Evolutionary conservation across 2,329 filamentous ascomycete species (phyloP), one percentile per base, ranked within the genome.

Genomic region (Trichoderma atrobrunneum): DNA sequence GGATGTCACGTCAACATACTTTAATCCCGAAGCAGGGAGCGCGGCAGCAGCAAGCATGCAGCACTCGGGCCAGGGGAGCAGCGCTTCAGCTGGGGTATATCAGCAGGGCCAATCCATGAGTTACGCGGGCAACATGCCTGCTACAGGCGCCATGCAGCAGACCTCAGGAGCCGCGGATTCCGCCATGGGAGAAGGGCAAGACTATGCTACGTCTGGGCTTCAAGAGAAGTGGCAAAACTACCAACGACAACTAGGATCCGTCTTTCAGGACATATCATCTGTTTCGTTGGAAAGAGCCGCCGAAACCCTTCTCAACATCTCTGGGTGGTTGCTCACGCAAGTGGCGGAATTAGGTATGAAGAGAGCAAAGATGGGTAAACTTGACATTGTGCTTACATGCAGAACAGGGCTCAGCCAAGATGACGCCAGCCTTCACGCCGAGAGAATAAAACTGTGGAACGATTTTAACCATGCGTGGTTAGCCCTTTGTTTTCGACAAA

Each of bases 401-500:
- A 14, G 34, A 36, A 26, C 82, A 97, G 94, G 94, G 72, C 89
- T 98, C 77, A 91, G 92, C 75, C 90, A 91, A 78, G 95, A 98
- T 83, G 92, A 97, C 80, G 89, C 92, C 78, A 86, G 87, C 68
- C 87, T 93, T 71, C 90, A 96, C 78, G 84, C 87, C 71, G 91
- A 96, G 76, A 91, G 94, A 70, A 88, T 97, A 75, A 91, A 91
- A 78, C 84, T 98, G 7, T 99, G 96, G 96, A 91, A 92, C 77
- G 92, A 98, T 76, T 97, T 98, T 84, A 98, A 99, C 81, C 88
- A 93, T 72, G 94, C 93, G 72, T 98, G 95, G 95, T 87, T 98
- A 48, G 88, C 91, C 5, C 85, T 96, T 7, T 89, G 95, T 65
- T 93, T 96, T 79, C 92, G 90, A 76, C 95, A 98, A 80, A 93